phyloP scores from a whole-genome alignment of 1,139 yeast species.

The Geotrichum cucujoidarum region DNA sequence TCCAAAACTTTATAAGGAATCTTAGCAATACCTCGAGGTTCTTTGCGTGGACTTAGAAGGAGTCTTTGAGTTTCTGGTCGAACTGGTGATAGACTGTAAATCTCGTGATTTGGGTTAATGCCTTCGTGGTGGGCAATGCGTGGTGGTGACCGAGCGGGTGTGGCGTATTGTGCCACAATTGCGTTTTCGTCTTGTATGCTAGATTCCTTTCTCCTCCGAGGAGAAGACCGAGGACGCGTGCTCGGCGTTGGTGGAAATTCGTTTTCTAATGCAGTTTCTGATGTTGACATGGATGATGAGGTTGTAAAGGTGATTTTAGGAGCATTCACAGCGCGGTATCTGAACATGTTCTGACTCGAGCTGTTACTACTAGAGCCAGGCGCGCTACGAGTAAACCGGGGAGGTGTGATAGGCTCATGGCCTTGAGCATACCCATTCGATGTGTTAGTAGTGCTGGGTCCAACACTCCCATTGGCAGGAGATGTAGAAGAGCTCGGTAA shows the following conservation, averaged over 20 bases:
- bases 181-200: not conserved
- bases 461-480: not conserved
- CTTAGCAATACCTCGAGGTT: constrained; percentile 69
- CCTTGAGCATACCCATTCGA: not conserved
- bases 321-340: constrained; percentile 30
- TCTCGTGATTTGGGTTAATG: constrained; percentile 57
- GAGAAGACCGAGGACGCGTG: not conserved
- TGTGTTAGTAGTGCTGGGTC: not conserved
- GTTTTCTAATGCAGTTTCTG: not conserved
- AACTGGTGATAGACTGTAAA: constrained; percentile 81
- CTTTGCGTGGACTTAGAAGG: constrained; percentile 74
- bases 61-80: constrained; percentile 81
- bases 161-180: not conserved
- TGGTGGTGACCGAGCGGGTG: constrained; percentile 10
- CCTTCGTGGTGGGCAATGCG: not conserved
- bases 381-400: constrained; percentile 31
- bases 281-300: not conserved
- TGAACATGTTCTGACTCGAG: constrained; percentile 28
- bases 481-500: constrained; percentile 24
- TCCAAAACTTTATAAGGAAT: constrained; percentile 91
- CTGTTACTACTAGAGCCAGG: constrained; percentile 31
- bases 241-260: not conserved
- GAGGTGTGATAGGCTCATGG: constrained; percentile 28
- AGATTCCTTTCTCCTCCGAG: not conserved
- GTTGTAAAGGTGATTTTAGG: constrained; percentile 3